Evolutionary conservation across 2,329 filamentous ascomycete genomes (phyloP), one percentile per base, ranked within the genome.

Genomic region (Botrytis hyacinthi): DNA sequence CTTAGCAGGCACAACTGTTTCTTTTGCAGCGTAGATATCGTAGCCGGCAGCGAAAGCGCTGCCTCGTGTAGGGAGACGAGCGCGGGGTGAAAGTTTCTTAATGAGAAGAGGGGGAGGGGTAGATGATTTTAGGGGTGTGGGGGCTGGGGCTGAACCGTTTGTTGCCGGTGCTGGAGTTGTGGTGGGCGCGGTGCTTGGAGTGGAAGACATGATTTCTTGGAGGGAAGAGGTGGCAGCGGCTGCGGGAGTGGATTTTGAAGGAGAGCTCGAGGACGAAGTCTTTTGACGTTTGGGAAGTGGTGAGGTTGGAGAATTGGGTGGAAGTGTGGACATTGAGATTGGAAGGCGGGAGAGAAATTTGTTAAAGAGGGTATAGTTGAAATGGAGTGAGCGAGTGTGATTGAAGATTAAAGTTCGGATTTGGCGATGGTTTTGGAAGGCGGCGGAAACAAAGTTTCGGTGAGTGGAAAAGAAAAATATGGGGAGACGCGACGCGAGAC

Each of bases 11-110:
- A 99, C 91, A 3, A 88, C 87, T 6, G 91, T 91, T 54, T 92
- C 89, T 80, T 89, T 89, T 3, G 94, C 89, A 70, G 90, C 92
- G 84, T 98, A 98, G 74, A 99, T 81, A 83, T 99, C 96, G 84
- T 98, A 98, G 51, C 96, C 96, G 1, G 96, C 96, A 0, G 96
- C 93, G 80, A 93, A 95, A 70, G 91, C 92, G 77, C 93, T 97
- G 77, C 96, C 96, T 72, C 95, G 91, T 0, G 94, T 98, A 18
- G 96, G 96, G 37, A 95, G 87, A 65, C 88, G 89, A n/a, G 92
- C 96, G 76, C 91, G 90, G 54, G 90, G 86, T 14, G 92, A 92
- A 74, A 98, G 91, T 83, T 97, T 94, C 87, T 98, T 95, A 84
- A 99, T 90, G 32, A 81, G 76, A 26, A 82, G 78, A 6, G 79